Percentiles rank a stretch among this genome's conserved stretches.
Conservation (phyloP, 768 basidiomycete genomes). For the Pleurotus platypus region DNA sequence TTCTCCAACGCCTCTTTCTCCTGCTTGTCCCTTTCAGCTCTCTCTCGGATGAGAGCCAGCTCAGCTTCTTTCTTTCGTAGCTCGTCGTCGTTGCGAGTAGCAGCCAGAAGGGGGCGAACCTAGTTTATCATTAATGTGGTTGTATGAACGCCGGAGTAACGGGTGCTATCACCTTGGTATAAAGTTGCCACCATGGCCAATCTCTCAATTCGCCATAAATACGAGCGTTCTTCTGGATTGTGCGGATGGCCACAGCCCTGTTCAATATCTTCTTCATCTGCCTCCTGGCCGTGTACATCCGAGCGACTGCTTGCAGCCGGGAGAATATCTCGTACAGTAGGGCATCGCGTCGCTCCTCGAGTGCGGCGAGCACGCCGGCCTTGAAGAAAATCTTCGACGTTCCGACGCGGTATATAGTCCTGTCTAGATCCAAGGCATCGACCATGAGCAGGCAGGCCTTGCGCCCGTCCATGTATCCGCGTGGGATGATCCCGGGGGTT, state of each 20-base stretch:
- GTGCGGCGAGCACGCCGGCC: conserved; percentile 92
- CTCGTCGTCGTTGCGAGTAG: conserved; percentile 91
- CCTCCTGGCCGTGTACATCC: conserved; percentile 82
- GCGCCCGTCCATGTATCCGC: conserved; percentile 96
- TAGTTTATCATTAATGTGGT: conserved; percentile 22
- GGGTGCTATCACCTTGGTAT: conserved; percentile 68
- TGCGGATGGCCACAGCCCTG: conserved; percentile 84
- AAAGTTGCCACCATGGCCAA: conserved; percentile 99
- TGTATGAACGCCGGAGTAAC: background rate
- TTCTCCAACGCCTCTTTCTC: conserved; percentile 78
- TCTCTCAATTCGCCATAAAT: conserved; percentile 86
- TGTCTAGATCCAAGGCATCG: conserved; percentile 83
- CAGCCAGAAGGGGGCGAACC: conserved; percentile 90
- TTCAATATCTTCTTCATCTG: conserved; percentile 95
- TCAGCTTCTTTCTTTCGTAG: conserved; percentile 85
- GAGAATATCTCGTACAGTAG: conserved; percentile 89
- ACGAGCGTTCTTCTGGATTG: conserved; percentile 91
- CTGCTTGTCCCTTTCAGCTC: conserved; percentile 81
- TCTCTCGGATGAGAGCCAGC: conserved; percentile 72
- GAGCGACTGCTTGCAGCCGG: conserved; percentile 78
- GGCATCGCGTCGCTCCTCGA: conserved; percentile 89
- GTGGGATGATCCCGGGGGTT: conserved; percentile 88
- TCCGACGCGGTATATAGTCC: conserved; percentile 82
- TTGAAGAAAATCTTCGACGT: conserved; percentile 99
- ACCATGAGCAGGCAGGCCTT: conserved; percentile 93